Evolutionary conservation across 1,139 yeast species (phyloP).

Genomic region (Suhomyces chickasaworum): DNA sequence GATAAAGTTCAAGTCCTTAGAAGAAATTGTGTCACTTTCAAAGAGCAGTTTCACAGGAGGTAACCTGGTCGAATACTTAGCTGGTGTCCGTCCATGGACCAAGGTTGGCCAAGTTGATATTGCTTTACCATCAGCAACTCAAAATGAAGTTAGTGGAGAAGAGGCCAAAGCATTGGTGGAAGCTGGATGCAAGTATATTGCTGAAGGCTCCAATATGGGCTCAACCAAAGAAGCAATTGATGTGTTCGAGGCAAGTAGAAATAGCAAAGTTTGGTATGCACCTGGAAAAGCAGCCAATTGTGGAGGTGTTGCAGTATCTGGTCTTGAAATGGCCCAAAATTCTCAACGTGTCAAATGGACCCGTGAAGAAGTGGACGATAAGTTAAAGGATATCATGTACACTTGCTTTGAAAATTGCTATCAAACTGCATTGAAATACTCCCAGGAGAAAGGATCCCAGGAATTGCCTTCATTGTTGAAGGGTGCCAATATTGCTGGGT

Average conservation of each 20-base stretch:
- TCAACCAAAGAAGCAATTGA: conserved; percentile 96
- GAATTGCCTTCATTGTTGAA: conserved; percentile 87
- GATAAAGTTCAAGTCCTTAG: conserved; percentile 75
- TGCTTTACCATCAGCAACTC: conserved; percentile 98
- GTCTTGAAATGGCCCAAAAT: conserved; percentile 99
- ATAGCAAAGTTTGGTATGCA: conserved; percentile 89
- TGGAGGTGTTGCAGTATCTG: conserved; percentile 99
- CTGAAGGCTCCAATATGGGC: conserved; percentile 99
- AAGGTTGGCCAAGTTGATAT: conserved; percentile 90
- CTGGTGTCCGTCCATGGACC: conserved; percentile 96
- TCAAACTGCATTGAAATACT: conserved; percentile 79
- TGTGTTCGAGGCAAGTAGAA: conserved; percentile 86
- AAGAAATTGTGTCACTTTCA: conserved; percentile 60
- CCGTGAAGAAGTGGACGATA: conserved; percentile 22
- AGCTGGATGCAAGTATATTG: conserved; percentile 89
- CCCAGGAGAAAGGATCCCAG: conserved; percentile 62
- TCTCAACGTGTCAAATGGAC: conserved; percentile 71
- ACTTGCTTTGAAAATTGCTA: conserved; percentile 92
- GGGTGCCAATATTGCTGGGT: conserved; percentile 99
- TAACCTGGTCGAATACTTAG: conserved; percentile 68
- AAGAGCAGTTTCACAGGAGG: conserved; percentile 59
- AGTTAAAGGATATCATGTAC: conserved; percentile 69
- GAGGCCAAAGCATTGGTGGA: conserved; percentile 94
- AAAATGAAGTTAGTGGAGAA: conserved; percentile 94
- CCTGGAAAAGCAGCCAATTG: conserved; percentile 99